Conservation (phyloP, 1,284 basidiomycete species). For the Cystobasidium pallidum region DNA sequence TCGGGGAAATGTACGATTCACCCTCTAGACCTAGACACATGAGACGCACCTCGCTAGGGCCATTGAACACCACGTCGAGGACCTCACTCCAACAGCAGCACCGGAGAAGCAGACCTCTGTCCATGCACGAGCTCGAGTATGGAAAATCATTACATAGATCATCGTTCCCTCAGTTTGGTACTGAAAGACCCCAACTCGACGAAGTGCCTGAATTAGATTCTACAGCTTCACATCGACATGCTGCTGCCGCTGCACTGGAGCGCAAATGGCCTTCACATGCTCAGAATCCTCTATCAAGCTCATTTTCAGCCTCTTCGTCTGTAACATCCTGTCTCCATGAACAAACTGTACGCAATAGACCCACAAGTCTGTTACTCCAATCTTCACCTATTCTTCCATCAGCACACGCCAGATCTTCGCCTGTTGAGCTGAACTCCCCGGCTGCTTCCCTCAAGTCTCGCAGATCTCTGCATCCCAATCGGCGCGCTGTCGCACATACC, state of each 20-base stretch:
- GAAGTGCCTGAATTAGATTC: slow-evolving; percentile 13
- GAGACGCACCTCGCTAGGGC: slow-evolving; percentile 6
- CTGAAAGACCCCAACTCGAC: background rate
- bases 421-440: background rate
- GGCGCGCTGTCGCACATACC: background rate
- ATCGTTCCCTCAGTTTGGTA: background rate
- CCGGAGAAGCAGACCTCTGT: slow-evolving; percentile 4
- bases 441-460: slow-evolving; percentile 22
- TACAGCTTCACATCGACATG: slow-evolving; percentile 20
- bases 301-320: background rate
- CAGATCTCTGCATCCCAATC: background rate
- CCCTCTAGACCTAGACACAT: slow-evolving; percentile 9
- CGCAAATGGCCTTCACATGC: background rate
- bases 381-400: slow-evolving; percentile 29
- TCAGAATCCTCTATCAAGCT: background rate
- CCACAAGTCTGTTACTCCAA: slow-evolving; percentile 13
- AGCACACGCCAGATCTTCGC: background rate
- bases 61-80: background rate
- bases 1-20: background rate
- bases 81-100: slow-evolving; percentile 2
- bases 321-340: background rate
- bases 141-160: background rate
- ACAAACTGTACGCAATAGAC: background rate
- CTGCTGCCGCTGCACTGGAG: slow-evolving; percentile 26
- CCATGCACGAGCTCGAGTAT: slow-evolving; percentile 22